Percentiles rank a stretch among this genome's conserved stretches.
phyloP scores from a whole-genome alignment of 2,329 filamentous ascomycete genomes.

The Colletotrichum gigasporum region DNA sequence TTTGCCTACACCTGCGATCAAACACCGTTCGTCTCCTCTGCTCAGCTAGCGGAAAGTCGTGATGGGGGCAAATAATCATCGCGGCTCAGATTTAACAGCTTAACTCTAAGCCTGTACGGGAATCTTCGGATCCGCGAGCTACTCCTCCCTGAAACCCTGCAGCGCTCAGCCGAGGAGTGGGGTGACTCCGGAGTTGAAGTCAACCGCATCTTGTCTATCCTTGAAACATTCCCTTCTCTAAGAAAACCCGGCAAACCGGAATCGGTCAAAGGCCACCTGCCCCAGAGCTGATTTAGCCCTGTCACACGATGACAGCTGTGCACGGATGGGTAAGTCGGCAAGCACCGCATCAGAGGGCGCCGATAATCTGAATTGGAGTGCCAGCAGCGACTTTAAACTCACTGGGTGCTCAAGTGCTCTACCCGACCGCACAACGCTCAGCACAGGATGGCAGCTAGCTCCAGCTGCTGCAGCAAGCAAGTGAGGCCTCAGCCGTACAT shows the following conservation, averaged over 20 bases:
- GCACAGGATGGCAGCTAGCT: not conserved
- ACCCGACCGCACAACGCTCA: not conserved
- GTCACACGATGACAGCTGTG: constrained; percentile 12
- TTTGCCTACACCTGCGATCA: no score
- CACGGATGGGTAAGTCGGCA: constrained; percentile 3
- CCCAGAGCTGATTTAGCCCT: not conserved
- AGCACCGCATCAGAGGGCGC: not conserved
- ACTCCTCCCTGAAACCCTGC: not conserved
- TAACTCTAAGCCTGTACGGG: no score
- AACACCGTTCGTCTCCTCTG: not conserved
- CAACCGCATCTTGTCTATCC: not conserved
- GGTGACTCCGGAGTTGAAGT: not conserved
- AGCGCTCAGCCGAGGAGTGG: not conserved
- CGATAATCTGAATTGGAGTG: not conserved
- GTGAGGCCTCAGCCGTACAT: not conserved
- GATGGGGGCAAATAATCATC: no score
- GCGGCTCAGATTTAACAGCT: no score
- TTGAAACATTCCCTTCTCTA: not conserved
- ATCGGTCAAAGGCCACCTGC: constrained; percentile 1
- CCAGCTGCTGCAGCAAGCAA: not conserved
- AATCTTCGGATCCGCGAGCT: constrained; percentile 5
- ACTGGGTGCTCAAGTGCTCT: no score
- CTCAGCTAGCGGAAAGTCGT: not conserved
- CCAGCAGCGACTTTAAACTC: no score
- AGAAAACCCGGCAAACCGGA: not conserved